Base-by-base conservation (phyloP, 2,329 filamentous ascomycete species). In the Pestalotiopsis sp. region DNA sequence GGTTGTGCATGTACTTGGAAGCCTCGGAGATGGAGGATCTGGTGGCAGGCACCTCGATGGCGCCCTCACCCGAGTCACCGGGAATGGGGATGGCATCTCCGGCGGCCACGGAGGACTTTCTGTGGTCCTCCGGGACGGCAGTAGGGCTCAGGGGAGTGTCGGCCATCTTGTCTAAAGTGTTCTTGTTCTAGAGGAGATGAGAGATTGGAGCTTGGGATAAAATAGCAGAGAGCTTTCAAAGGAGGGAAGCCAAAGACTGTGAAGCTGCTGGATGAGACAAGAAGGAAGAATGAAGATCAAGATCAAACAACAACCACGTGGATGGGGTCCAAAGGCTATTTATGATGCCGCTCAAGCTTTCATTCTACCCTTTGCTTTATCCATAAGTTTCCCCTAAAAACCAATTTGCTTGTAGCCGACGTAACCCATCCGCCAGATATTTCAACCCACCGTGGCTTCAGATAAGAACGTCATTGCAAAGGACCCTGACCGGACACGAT, bases 31-130 rank as follows among this genome's bases (percentile, higher is more conserved):
- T 88, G 67, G 90, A 87, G 67, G 89, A 92, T 73, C 90, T 83
- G 67, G 90, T 87, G 27, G 91, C 91, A 56, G 91, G 91, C 61
- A 94, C 85, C 81, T 93, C 91, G 75, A 93, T 87, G 58, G 89
- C 83, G 67, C 85, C 85, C 69, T 84, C 75, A 20, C 78, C 81
- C 61, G 80, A 73, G 31, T 84, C 83, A 57, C 80, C 80, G 39
- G 86, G 85, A 68, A 85, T 81, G 65, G 79, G 72, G 45, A 86
- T 70, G 45, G 69, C 31, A 17, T 36, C 31, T 36, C 59, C 59
- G 20, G 45, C 17, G 7, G n/a, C 17, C 17, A 52, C 57, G 7
- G 57, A 12, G 57, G 23, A 36, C 57, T 59, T 59, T 25, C 45
- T 65, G 38, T 31, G 72, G 68, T 69, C 71, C 72, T 74, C 70